phyloP scores from a whole-genome alignment of 306 rosid genomes.

The Quercus engelmannii region DNA sequence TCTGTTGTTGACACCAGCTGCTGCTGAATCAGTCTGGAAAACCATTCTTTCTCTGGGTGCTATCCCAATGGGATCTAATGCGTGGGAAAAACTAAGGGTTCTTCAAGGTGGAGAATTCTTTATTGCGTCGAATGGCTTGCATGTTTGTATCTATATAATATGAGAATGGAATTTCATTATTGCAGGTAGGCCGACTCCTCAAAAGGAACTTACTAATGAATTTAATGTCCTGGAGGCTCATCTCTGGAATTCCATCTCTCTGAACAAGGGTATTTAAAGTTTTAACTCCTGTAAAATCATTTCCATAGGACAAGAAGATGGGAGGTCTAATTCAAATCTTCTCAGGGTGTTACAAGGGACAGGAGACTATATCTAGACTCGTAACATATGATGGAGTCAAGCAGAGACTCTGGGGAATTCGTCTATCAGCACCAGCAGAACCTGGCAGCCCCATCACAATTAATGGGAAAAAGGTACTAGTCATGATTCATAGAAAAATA shows the following conservation, averaged over 20 bases:
- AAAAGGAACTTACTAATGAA: slow-evolving; percentile 85
- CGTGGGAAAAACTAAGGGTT: slow-evolving; percentile 85
- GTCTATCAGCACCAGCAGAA: slow-evolving; percentile 71
- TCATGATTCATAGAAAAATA: neutral
- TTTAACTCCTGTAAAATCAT: slow-evolving; percentile 7
- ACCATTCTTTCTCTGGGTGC: slow-evolving; percentile 74
- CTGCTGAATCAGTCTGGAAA: slow-evolving; percentile 83
- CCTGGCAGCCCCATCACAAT: slow-evolving; percentile 70
- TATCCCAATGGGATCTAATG: slow-evolving; percentile 74
- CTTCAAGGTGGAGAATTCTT: slow-evolving; percentile 49
- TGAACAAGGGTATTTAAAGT: slow-evolving; percentile 57
- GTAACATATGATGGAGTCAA: slow-evolving; percentile 89
- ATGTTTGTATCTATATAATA: neutral
- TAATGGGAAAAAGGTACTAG: slow-evolving; percentile 61
- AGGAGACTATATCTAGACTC: slow-evolving; percentile 90
- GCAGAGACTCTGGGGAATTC: slow-evolving; percentile 88
- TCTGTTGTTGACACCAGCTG: slow-evolving; percentile 75
- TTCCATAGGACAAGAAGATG: slow-evolving; percentile 6
- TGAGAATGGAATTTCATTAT: slow-evolving; percentile 9
- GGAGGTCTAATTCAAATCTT: slow-evolving; percentile 25
- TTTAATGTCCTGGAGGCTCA: slow-evolving; percentile 88
- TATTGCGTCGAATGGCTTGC: neutral
- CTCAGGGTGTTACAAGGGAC: slow-evolving; percentile 93
- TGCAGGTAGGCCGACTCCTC: slow-evolving; percentile 89
- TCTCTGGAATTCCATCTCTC: slow-evolving; percentile 91